Evolutionary conservation across 768 basidiomycete species (phyloP).

Genomic region (Dacryopinax primogenitus): DNA sequence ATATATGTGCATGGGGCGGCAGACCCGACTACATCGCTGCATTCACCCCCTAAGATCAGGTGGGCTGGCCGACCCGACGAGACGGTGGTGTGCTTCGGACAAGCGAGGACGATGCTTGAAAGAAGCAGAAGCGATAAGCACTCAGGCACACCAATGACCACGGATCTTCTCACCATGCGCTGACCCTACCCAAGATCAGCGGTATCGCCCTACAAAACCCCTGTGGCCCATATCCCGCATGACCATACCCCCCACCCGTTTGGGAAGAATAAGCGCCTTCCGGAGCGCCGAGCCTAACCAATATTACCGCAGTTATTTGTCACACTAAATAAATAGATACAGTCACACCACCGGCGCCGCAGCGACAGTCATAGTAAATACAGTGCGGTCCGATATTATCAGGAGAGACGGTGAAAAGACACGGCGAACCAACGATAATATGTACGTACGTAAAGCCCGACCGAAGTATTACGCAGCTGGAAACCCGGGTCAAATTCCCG

Average conservation of each 20-base stretch:
- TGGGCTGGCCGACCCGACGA: not conserved
- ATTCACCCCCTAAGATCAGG: not conserved
- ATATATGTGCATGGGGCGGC: not conserved
- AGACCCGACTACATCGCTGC: not conserved
- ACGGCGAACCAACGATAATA: too few species aligned
- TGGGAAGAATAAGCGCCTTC: not conserved
- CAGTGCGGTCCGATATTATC: not conserved
- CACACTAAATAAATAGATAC: conserved; percentile 8
- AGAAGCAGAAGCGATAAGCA: not conserved
- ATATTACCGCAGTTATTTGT: conserved; percentile 2
- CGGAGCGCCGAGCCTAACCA: not conserved
- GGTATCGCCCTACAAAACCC: not conserved
- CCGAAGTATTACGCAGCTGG: not conserved
- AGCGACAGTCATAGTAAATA: not conserved
- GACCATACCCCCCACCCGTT: not conserved
- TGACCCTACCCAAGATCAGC: not conserved
- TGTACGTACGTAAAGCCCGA: not conserved
- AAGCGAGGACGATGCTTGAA: not conserved
- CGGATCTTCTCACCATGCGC: not conserved
- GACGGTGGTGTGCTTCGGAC: not conserved
- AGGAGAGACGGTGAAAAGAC: not conserved
- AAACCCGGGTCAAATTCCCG: not conserved
- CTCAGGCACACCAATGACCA: not conserved
- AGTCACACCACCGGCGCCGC: not conserved
- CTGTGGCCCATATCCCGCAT: not conserved